Conservation (phyloP, 768 basidiomycete species). For the Leccinum arenicola region DNA sequence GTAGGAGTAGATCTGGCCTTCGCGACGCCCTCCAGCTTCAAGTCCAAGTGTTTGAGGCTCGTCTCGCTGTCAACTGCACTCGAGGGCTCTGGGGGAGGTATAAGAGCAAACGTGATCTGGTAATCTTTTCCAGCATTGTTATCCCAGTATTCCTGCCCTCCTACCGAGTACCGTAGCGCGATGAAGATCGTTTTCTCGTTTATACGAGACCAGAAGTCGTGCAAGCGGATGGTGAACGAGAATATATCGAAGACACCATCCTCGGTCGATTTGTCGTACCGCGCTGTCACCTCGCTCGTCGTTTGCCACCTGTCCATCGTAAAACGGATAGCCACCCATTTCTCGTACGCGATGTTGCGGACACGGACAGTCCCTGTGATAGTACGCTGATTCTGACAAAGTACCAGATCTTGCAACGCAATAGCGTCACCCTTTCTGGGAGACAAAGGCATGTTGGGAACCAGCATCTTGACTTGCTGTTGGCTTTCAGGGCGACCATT, state of each 20-base stretch:
- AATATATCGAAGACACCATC: conserved; percentile 63
- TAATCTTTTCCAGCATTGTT: conserved; percentile 84
- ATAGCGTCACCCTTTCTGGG: conserved; percentile 43
- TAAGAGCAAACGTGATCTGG: conserved; percentile 57
- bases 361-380: conserved; percentile 78
- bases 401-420: conserved; percentile 51
- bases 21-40: conserved; percentile 65
- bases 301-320: conserved; percentile 97
- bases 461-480: conserved; percentile 52
- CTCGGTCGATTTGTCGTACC: conserved; percentile 48
- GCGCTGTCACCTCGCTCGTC: conserved; percentile 86
- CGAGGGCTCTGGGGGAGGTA: conserved; percentile 23
- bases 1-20: conserved; percentile 27
- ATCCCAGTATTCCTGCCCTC: conserved; percentile 86
- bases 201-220: conserved; percentile 71
- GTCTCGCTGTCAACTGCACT: conserved; percentile 37
- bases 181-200: conserved; percentile 83
- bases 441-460: conserved; percentile 63
- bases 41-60: conserved; percentile 59
- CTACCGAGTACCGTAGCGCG: conserved; percentile 70
- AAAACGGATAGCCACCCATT: conserved; percentile 85
- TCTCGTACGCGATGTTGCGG: conserved; percentile 83
- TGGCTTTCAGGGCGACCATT: conserved; percentile 28
- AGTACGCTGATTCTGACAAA: conserved; percentile 48
- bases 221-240: conserved; percentile 69